Evolutionary conservation across 768 basidiomycete species (phyloP), one percentile per base, ranked within the genome.

Genomic region (Amanita thiersii): DNA sequence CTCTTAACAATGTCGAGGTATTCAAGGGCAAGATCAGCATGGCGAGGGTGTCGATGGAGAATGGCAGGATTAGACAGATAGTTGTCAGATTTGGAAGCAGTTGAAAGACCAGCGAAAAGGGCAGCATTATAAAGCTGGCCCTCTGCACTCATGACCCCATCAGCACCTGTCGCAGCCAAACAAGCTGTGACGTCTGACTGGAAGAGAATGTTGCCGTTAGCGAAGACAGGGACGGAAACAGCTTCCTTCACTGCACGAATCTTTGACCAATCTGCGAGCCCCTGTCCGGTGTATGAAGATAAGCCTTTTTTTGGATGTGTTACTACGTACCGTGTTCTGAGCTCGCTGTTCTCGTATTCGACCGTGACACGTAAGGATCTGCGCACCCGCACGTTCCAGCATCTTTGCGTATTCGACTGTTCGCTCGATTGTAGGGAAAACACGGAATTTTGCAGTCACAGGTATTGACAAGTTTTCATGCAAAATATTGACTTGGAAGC

Each of bases 141-240:
- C 63, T 96, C 96, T 1, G 93, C 96, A 31, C 79, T 82, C 92
- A 97, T 96, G 44, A 98, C 81, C 0, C 79, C 94, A 53, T 96
- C 91, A 4, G 79, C 84, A 10, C 91, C 89, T 0, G 96, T 99
- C 37, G 76, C 75, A 17, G 74, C 72, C 23, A 99, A 63, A 58
- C 92, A 97, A 8, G 68, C 64, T 38, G 72, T 69, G 35, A 97
- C 75, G 59, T 98, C 93, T n/a, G 77, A 71, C 32, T 83, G 74
- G 58, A 81, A 89, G 9, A 97, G 78, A 45, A 97, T 77, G 58
- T 97, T 98, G 20, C 96, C 96, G 59, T 99, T 99, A 0, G 94
- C 93, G 57, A 99, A 88, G 3, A 99, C 92, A 2, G 93, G 94
- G 0, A 99, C 76, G 0, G 77, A 78, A 26, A 98, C 88, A 1